These are phyloP conservation scores for Sinapis alba DNA, from an alignment of 441 rosid genomes.

Conservation along the genomic window DNA sequence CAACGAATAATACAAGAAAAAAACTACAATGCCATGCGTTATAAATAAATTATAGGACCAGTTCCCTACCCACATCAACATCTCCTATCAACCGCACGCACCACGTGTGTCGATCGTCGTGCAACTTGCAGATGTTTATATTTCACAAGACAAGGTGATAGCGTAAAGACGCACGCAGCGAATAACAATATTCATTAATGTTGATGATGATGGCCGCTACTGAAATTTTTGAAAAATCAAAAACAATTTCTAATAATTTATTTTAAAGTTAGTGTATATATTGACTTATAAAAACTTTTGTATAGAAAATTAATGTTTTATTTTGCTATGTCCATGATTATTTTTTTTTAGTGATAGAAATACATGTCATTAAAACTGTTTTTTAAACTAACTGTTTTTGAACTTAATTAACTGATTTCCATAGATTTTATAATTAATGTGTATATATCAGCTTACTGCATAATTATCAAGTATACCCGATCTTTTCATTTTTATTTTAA, in stretches of 20 bases:
- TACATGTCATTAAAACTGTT: not conserved
- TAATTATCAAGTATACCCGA: not conserved
- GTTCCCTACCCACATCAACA: conserved; percentile 34
- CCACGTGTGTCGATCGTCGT: conserved; percentile 44
- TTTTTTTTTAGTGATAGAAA: not conserved
- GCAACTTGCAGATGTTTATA: conserved; percentile 14
- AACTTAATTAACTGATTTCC: not conserved
- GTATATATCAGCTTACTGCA: not conserved
- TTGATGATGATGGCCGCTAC: conserved; percentile 11
- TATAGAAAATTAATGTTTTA: not conserved
- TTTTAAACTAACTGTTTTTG: not conserved
- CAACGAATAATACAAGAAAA: not conserved
- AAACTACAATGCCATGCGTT: not conserved
- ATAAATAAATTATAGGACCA: not conserved
- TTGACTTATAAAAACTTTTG: not conserved
- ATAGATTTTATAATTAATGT: not conserved
- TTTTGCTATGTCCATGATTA: not conserved
- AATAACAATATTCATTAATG: not conserved
- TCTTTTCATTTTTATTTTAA: no score
- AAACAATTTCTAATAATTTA: not conserved
- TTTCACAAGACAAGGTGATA: not conserved
- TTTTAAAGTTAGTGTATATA: not conserved
- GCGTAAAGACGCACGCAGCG: conserved; percentile 36
- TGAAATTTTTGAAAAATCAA: conserved; percentile 11
- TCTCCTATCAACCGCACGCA: conserved; percentile 47